phyloP scores from a whole-genome alignment of 805 yeast species.

The Priceomyces fermenticarens region DNA sequence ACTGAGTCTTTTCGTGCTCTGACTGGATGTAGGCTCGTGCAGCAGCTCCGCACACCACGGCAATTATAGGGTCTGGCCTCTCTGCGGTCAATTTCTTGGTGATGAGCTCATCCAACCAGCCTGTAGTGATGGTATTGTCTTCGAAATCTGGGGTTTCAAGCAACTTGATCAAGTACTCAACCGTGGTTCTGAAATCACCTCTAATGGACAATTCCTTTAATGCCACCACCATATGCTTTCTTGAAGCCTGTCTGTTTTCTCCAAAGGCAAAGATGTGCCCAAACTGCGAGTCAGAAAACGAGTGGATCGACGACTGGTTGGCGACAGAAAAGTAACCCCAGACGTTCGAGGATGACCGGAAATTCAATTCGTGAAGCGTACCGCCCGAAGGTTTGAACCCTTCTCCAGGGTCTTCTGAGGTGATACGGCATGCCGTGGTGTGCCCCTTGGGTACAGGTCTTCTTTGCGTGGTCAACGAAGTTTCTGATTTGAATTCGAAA shows the following conservation, averaged over 20 bases:
- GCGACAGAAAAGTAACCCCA: constrained; percentile 99
- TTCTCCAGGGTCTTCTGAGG: constrained; percentile 98
- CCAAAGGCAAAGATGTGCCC: constrained; percentile 99
- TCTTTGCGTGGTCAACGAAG: constrained; percentile 75
- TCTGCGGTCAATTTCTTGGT: constrained; percentile 93
- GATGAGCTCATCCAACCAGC: constrained; percentile 97
- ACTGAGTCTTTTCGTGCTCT: constrained; percentile 66
- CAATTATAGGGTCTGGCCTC: constrained; percentile 88
- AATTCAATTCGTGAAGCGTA: constrained; percentile 90
- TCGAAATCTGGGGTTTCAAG: constrained; percentile 96
- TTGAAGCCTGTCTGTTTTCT: constrained; percentile 95
- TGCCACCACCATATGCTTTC: constrained; percentile 99
- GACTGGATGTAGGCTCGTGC: constrained; percentile 88
- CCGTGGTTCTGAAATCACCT: constrained; percentile 98
- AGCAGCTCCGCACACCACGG: constrained; percentile 96
- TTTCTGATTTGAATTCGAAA: constrained; percentile 77
- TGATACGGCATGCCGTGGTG: constrained; percentile 98
- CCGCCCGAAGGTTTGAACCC: constrained; percentile 99
- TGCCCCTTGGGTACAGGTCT: constrained; percentile 97
- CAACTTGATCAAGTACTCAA: constrained; percentile 91
- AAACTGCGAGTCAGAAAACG: constrained; percentile 96
- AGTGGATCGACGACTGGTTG: constrained; percentile 94
- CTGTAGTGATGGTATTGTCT: constrained; percentile 94
- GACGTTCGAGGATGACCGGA: constrained; percentile 94
- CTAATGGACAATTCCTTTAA: constrained; percentile 93